Evolutionary conservation across 2,329 filamentous ascomycete species (phyloP).

Genomic region (Aspergillus transmontanensis): DNA sequence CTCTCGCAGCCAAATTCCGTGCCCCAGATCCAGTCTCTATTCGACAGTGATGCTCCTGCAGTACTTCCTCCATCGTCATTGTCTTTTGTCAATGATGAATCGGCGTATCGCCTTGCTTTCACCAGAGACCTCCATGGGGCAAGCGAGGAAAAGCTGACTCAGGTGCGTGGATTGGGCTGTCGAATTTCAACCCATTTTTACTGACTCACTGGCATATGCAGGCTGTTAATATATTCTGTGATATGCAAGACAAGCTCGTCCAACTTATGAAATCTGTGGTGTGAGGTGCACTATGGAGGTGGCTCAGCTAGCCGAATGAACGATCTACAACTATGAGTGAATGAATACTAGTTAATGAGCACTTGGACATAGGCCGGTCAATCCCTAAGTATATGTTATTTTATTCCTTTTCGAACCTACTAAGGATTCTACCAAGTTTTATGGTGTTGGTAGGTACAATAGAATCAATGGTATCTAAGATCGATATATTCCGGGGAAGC

Average conservation of each 20-base stretch:
- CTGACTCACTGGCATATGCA: neutral
- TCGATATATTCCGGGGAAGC: neutral
- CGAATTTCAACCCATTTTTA: neutral
- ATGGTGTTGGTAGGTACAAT: neutral
- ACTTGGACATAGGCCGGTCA: neutral
- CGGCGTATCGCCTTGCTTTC: slow-evolving; percentile 55
- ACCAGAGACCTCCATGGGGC: slow-evolving; percentile 43
- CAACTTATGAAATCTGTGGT: slow-evolving; percentile 23
- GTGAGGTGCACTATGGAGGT: neutral
- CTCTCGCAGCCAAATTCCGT: slow-evolving; percentile 46
- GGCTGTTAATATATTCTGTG: slow-evolving; percentile 61
- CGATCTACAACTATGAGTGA: neutral
- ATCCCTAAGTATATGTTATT: neutral
- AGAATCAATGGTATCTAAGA: neutral
- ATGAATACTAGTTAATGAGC: neutral
- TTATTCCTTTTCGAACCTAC: neutral
- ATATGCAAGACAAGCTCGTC: slow-evolving; percentile 58
- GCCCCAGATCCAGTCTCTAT: slow-evolving; percentile 35
- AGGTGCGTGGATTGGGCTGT: slow-evolving; percentile 32
- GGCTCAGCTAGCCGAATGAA: too few species aligned
- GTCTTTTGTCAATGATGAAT: slow-evolving; percentile 45
- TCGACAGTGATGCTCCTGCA: slow-evolving; percentile 22
- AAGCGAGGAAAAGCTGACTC: slow-evolving; percentile 54
- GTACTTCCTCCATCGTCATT: slow-evolving; percentile 20
- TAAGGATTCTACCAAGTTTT: neutral